phyloP scores from a whole-genome alignment of 2,329 filamentous ascomycete genomes.

The Pleurostoma richardsiae region DNA sequence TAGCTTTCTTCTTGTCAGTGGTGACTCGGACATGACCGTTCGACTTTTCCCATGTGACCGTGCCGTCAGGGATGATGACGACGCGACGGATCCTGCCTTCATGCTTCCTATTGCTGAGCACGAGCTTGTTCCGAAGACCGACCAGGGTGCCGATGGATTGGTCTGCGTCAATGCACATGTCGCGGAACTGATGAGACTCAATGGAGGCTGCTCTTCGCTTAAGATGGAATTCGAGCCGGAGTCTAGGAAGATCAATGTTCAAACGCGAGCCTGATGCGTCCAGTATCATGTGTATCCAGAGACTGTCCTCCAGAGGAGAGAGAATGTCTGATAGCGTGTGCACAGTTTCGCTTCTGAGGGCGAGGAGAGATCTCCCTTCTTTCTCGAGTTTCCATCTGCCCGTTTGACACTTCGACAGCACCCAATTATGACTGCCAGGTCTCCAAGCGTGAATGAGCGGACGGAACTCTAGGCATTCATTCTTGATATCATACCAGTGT shows the following conservation, averaged over 20 bases:
- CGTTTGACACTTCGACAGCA: constrained; percentile 4
- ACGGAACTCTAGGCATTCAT: constrained; percentile 25
- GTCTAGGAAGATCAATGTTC: constrained; percentile 36
- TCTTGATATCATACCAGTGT: constrained; percentile 39
- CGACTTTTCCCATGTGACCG: constrained; percentile 7
- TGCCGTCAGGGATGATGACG: constrained; percentile 32
- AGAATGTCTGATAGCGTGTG: constrained; percentile 23
- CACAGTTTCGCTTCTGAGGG: constrained; percentile 26
- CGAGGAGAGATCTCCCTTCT: constrained; percentile 19
- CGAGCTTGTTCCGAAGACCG: constrained; percentile 43
- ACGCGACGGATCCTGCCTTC: constrained; percentile 17
- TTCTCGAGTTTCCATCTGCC: constrained; percentile 16
- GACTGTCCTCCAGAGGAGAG: constrained; percentile 24
- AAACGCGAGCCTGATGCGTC: constrained; percentile 13
- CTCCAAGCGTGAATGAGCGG: constrained; percentile 18
- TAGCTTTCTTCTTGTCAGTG: constrained; percentile 16
- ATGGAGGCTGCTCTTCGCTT: constrained; percentile 18
- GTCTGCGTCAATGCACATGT: constrained; percentile 39
- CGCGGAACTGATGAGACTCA: constrained; percentile 42
- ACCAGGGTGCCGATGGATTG: constrained; percentile 42
- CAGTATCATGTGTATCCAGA: constrained; percentile 28
- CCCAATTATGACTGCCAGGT: constrained; percentile 14
- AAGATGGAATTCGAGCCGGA: constrained; percentile 42
- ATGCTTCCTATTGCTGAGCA: constrained; percentile 25
- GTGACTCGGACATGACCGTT: constrained; percentile 26